Conservation (phyloP, 371 early-diverging fungal species). For the Capillidium heterosporum region DNA sequence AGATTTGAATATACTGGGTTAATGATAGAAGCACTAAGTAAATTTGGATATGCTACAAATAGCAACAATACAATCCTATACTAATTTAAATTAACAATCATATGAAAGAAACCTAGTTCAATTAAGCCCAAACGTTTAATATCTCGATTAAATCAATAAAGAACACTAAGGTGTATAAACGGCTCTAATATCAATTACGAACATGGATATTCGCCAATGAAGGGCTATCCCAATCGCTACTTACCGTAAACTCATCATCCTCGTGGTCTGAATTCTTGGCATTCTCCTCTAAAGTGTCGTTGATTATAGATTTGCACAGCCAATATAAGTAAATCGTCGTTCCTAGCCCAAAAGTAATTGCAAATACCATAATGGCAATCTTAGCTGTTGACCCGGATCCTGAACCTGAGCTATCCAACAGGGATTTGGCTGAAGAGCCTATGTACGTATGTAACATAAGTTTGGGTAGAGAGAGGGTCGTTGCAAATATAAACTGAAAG, state of each 20-base stretch:
- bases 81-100: too few relatives aligned
- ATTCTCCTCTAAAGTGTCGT: not conserved
- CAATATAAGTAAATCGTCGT: constrained; percentile 1
- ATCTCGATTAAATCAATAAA: too few relatives aligned
- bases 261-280: constrained; percentile 1
- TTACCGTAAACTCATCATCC: not conserved
- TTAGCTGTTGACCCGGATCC: not conserved
- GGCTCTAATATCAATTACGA: too few relatives aligned
- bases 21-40: too few relatives aligned
- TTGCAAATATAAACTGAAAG: constrained; percentile 29
- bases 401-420: not conserved
- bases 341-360: not conserved
- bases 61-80: too few relatives aligned
- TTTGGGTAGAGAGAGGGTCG: constrained; percentile 40
- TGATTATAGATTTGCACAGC: constrained; percentile 2
- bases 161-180: too few relatives aligned
- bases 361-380: not conserved
- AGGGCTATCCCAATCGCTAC: too few relatives aligned
- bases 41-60: too few relatives aligned
- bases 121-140: too few relatives aligned
- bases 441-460: constrained; percentile 47
- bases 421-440: constrained; percentile 23
- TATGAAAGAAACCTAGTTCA: too few relatives aligned
- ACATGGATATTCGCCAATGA: too few relatives aligned
- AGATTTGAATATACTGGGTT: too few relatives aligned